phyloP scores from a whole-genome alignment of 1,139 yeast species.

The Spencermartinsiella ligniputridi region DNA sequence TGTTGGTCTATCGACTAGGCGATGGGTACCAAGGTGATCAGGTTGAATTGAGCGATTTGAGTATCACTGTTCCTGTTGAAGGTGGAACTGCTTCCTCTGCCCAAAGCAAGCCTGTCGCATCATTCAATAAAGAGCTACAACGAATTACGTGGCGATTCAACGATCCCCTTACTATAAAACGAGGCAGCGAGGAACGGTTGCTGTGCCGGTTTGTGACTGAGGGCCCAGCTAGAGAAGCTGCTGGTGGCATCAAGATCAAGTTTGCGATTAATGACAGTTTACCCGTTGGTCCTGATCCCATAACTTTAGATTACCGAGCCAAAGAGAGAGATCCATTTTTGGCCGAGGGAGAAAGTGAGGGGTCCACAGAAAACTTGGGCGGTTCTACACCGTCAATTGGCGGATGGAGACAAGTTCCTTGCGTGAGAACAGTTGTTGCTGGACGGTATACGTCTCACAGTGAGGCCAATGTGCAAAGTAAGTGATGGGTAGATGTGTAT shows the following conservation, averaged over 20 bases:
- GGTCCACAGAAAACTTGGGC: conserved; percentile 5
- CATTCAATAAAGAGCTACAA: conserved; percentile 77
- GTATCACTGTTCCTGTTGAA: conserved; percentile 53
- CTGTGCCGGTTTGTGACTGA: conserved; percentile 38
- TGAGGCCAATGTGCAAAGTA: conserved; percentile 23
- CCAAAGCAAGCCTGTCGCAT: conserved; percentile 84
- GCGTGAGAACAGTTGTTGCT: conserved; percentile 15
- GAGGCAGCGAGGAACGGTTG: conserved; percentile 57
- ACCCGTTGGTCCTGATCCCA: conserved; percentile 1
- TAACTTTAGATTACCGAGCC: conserved; percentile 3
- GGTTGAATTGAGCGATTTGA: conserved; percentile 48
- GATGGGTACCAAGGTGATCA: conserved; percentile 43
- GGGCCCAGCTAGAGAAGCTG: conserved; percentile 30
- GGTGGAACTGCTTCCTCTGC: conserved; percentile 60
- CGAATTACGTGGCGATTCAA: conserved; percentile 79
- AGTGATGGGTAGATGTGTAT: conserved; percentile 8
- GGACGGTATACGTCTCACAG: conserved; percentile 23
- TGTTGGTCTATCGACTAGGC: conserved; percentile 62
- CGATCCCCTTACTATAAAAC: conserved; percentile 50
- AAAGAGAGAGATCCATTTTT: conserved; percentile 3
- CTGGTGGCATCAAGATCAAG: conserved; percentile 30
- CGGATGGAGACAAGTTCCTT: conserved; percentile 17
- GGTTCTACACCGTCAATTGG: conserved; percentile 2
- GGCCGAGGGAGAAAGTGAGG: conserved; percentile 5
- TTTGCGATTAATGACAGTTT: conserved; percentile 14